Conservation (phyloP, 495 filamentous ascomycete species). For the Penicillium canariense region DNA sequence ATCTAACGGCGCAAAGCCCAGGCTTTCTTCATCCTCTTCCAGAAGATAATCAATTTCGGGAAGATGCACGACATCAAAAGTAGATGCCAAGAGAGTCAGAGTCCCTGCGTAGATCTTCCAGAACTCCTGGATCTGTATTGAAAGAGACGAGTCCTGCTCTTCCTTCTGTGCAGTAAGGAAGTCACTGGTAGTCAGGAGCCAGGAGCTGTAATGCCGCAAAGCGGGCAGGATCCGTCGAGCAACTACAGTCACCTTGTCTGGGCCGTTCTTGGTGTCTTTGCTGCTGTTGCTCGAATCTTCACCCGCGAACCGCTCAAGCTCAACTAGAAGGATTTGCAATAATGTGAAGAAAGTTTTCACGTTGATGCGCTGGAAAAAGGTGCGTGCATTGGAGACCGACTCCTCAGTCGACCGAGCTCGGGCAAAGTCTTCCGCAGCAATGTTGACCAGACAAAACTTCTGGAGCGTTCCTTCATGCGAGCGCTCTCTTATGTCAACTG, state of each 20-base stretch:
- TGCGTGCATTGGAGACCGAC: constrained; percentile 52
- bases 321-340: constrained; percentile 66
- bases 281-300: constrained; percentile 42
- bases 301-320: constrained; percentile 57
- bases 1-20: constrained; percentile 69
- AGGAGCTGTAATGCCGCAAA: constrained; percentile 71
- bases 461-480: constrained; percentile 64
- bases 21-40: constrained; percentile 72
- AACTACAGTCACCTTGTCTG: constrained; percentile 59
- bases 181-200: constrained; percentile 56
- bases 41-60: constrained; percentile 65
- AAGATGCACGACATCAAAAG: constrained; percentile 56
- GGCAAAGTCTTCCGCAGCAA: constrained; percentile 76
- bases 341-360: constrained; percentile 76
- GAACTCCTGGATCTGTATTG: constrained; percentile 60
- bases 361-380: constrained; percentile 78
- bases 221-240: constrained; percentile 65
- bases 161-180: constrained; percentile 52
- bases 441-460: constrained; percentile 81
- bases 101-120: constrained; percentile 71
- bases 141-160: constrained; percentile 55
- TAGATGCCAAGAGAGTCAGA: constrained; percentile 60
- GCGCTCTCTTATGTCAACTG: constrained; percentile 67
- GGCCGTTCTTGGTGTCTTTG: constrained; percentile 36
- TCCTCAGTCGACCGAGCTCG: constrained; percentile 53